Conservation (phyloP, 257 asterid species). For the Solanum pimpinellifolium region DNA sequence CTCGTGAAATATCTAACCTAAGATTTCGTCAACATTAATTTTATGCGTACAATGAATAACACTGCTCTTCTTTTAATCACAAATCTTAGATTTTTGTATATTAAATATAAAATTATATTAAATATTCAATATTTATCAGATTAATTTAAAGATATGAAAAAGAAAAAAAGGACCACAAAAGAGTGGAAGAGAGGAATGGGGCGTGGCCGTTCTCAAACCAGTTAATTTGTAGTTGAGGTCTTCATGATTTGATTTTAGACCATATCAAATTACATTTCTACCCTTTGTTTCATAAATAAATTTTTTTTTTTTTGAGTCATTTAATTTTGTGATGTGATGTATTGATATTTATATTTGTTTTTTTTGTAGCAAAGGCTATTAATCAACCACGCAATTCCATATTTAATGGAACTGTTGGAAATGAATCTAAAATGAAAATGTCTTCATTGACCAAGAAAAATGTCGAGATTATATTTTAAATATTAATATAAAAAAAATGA, state of each 20-base stretch:
- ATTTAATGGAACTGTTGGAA: not conserved
- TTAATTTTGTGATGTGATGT: not conserved
- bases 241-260: not conserved
- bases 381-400: not conserved
- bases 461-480: not conserved
- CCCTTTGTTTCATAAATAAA: not conserved
- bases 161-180: not conserved
- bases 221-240: not conserved
- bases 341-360: not conserved
- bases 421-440: not conserved
- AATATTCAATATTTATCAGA: fast-evolving
- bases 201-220: not conserved
- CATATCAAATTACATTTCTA: not conserved
- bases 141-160: not conserved
- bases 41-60: not conserved
- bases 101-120: fast-evolving
- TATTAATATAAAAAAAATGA: not conserved
- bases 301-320: not conserved
- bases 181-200: not conserved
- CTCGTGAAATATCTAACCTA: not conserved
- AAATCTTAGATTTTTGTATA: fast-evolving
- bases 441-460: not conserved
- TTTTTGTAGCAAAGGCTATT: not conserved
- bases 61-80: too few relatives aligned
- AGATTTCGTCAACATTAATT: not conserved